Evolutionary conservation across 129 eudicot species (phyloP), one percentile per base, ranked within the genome.

Genomic region (Kitagawia praeruptora): DNA sequence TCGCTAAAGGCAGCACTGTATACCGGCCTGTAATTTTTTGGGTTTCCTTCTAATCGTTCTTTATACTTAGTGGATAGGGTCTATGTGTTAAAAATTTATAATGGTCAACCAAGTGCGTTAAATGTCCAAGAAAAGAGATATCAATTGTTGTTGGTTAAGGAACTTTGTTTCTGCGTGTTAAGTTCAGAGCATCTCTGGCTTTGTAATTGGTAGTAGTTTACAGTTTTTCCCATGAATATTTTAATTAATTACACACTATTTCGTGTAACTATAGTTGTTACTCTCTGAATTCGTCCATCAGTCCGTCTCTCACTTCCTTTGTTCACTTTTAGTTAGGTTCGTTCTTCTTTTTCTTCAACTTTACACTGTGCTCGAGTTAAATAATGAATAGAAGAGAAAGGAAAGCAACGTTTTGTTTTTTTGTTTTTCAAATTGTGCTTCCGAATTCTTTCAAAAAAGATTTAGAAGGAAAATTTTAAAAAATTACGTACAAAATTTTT

Each of bases 1-100:
- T 78, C 89, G 82, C 37, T 94, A 78, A 94, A 89, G 91, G 84
- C 66, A 73, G 90, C 66, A 39, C 63, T 51, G 70, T 80, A 84
- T 78, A 44, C 39, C 42, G 9, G 38, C 49, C 25, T 40, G 27
- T 46, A 46, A 61, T 61, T 82, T 45, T 79, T 15, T 19, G 47
- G 74, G 46, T 21, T 38, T 53, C 80, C 64, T 37, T 71, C 67
- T 79, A 40, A 83, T 34, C 51, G 75, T 66, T 40, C 74, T 47
- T 64, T 25, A 18, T 75, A 49, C 11, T 51, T 39, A 54, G 16
- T 53, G 69, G 40, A 75, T 70, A 81, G 84, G 78, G 54, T 28
- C 76, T 81, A 75, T 74, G 79, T 78, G 77, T 61, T 81, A 80
- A 87, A 87, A 41, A 75, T 91, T 87, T 92, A 86, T 80, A 84